Conservation (phyloP, 306 rosid species). For the Lathyrus sativus region DNA sequence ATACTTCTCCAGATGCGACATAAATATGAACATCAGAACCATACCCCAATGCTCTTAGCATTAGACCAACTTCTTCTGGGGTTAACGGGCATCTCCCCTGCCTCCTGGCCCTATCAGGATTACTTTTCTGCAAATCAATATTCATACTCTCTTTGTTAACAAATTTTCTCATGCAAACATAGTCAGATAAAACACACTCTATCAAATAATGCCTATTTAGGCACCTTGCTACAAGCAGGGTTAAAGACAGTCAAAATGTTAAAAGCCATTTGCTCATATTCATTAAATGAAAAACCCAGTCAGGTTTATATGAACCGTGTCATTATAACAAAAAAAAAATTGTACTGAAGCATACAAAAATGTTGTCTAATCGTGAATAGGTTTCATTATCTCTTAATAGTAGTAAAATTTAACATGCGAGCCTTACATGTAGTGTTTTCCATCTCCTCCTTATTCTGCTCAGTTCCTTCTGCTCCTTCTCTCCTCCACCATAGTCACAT, state of each 20-base stretch:
- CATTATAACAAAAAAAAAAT: slow-evolving; percentile 6
- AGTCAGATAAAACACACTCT: slow-evolving; percentile 26
- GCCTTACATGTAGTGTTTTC: slow-evolving; percentile 93
- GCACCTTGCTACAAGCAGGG: slow-evolving; percentile 13
- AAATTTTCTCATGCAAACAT: slow-evolving; percentile 25
- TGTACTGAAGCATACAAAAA: slow-evolving; percentile 18
- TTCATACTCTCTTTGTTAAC: slow-evolving; percentile 10
- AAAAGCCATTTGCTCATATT: slow-evolving; percentile 18
- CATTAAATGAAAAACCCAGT: slow-evolving; percentile 23
- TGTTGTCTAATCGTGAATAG: slow-evolving; percentile 11
- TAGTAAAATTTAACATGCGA: slow-evolving; percentile 28
- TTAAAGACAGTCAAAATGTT: slow-evolving; percentile 20
- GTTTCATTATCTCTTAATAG: slow-evolving; percentile 22
- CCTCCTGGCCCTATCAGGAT: slow-evolving; percentile 94
- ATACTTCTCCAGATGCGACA: slow-evolving; percentile 96
- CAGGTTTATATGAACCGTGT: not conserved
- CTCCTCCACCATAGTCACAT: slow-evolving; percentile 98
- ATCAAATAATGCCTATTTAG: not conserved
- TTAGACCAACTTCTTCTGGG: slow-evolving; percentile 98
- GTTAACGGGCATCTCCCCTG: slow-evolving; percentile 98
- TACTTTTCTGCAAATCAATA: slow-evolving; percentile 66
- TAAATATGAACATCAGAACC: slow-evolving; percentile 87
- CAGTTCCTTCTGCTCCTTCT: slow-evolving; percentile 81
- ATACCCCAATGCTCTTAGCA: slow-evolving; percentile 96
- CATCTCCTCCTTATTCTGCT: slow-evolving; percentile 92